These are phyloP conservation scores for Cutaneotrichosporon cavernicola DNA, from an alignment of 1,284 basidiomycete species.

Conservation along the genomic window DNA sequence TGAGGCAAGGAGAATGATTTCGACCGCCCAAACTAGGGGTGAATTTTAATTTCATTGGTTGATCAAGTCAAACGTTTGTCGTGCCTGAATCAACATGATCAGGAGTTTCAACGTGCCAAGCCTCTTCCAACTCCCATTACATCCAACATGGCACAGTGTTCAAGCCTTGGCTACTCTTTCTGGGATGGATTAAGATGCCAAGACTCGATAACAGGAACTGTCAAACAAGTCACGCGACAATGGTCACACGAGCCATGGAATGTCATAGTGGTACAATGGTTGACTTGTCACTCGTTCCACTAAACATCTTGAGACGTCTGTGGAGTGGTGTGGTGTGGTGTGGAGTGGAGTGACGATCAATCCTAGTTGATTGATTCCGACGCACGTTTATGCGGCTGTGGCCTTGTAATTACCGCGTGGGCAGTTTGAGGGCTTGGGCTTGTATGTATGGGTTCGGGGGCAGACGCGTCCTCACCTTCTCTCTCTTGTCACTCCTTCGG, in stretches of 20 bases:
- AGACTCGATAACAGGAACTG: no score
- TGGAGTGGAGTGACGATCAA: no score
- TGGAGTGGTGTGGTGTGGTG: no score
- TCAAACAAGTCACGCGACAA: neutral
- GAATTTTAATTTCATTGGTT: neutral
- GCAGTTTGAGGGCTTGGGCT: no score
- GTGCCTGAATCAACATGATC: slow-evolving; percentile 9
- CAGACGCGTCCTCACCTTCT: no score
- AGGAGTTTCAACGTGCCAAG: neutral
- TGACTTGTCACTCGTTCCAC: no score
- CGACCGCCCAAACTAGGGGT: no score
- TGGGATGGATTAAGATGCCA: neutral
- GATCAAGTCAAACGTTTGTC: slow-evolving; percentile 11
- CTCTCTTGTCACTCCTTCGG: no score
- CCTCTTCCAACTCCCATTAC: neutral
- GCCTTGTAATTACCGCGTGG: neutral
- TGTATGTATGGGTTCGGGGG: no score
- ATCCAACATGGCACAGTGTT: neutral
- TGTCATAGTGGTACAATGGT: neutral
- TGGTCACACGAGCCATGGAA: neutral
- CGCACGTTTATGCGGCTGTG: neutral
- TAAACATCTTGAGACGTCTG: no score
- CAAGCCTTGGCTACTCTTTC: neutral
- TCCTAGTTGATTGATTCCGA: neutral
- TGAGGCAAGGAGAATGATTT: no score